Evolutionary conservation across 2,329 filamentous ascomycete genomes (phyloP).

Genomic region (Aspergillus jensenii): DNA sequence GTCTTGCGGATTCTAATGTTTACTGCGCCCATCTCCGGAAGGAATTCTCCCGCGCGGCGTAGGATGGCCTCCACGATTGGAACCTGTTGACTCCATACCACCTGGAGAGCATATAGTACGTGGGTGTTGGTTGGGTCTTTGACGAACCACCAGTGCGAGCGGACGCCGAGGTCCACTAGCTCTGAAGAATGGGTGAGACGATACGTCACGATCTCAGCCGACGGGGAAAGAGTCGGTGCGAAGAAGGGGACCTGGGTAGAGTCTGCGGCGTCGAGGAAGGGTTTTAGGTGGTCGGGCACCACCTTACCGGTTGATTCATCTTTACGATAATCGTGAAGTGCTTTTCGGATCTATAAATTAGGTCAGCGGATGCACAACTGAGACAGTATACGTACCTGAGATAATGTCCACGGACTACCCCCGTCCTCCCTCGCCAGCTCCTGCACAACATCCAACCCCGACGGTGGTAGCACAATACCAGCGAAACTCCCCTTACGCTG

Average conservation of each 20-base stretch:
- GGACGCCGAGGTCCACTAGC: constrained; percentile 13
- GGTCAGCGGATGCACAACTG: background rate
- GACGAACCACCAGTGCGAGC: constrained; percentile 19
- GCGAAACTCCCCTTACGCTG: constrained; percentile 13
- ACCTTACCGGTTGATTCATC: background rate
- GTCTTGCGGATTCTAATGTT: constrained; percentile 14
- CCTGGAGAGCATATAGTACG: constrained; percentile 17
- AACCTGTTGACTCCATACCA: constrained; percentile 15
- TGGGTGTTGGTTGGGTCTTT: constrained; percentile 20
- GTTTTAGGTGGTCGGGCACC: background rate
- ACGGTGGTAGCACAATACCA: constrained; percentile 13
- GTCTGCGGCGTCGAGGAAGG: background rate
- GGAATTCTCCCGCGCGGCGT: constrained; percentile 18
- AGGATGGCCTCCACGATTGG: constrained; percentile 18
- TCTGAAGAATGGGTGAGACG: constrained; percentile 19
- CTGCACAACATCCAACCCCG: constrained; percentile 11
- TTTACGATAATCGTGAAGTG: constrained; percentile 6
- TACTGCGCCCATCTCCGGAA: constrained; percentile 16
- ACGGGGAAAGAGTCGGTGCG: background rate
- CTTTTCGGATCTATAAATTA: background rate
- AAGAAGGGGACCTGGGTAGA: constrained; percentile 6
- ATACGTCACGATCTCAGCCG: constrained; percentile 9
- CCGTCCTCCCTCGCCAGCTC: constrained; percentile 6
- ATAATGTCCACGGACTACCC: constrained; percentile 9
- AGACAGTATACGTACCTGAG: constrained; percentile 2